Conservation (phyloP, 73 alveolate species). For the Tetrahymena thermophila region DNA sequence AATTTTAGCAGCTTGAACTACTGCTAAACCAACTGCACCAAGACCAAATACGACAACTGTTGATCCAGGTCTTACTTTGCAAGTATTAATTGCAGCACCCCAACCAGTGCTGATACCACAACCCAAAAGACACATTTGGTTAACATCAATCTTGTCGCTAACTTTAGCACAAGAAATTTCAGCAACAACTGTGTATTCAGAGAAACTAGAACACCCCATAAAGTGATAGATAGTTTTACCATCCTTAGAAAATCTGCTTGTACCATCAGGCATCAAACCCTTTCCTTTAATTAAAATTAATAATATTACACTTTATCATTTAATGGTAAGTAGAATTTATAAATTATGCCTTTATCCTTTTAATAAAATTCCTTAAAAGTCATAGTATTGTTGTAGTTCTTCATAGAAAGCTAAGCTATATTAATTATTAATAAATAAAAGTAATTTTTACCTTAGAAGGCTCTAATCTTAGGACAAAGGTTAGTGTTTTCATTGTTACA, state of each 20-base stretch:
- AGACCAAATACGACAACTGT: constrained; percentile 85
- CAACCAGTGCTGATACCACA: constrained; percentile 89
- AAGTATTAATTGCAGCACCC: constrained; percentile 85
- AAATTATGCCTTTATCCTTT: neutral
- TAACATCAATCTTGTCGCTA: constrained; percentile 50
- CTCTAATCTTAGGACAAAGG: constrained; percentile 43
- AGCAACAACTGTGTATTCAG: constrained; percentile 80
- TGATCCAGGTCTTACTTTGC: constrained; percentile 68
- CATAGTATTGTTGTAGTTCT: too few species aligned
- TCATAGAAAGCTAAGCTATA: neutral
- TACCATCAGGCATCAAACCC: constrained; percentile 85
- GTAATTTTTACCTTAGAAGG: neutral
- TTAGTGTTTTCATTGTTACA: constrained; percentile 56
- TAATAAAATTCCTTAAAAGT: neutral
- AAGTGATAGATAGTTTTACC: constrained; percentile 76
- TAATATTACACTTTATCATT: neutral
- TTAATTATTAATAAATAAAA: too few species aligned
- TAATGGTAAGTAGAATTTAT: neutral
- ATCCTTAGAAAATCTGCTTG: constrained; percentile 68
- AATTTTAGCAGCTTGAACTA: constrained; percentile 70
- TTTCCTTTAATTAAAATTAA: constrained; percentile 36
- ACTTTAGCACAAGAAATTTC: constrained; percentile 74
- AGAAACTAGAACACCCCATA: constrained; percentile 79
- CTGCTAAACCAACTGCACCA: constrained; percentile 94
- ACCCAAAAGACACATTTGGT: constrained; percentile 73